Evolutionary conservation across 352 stramenopile genomes (phyloP), one percentile per base, ranked within the genome.

Genomic region (Globisporangium megalacanthum): DNA sequence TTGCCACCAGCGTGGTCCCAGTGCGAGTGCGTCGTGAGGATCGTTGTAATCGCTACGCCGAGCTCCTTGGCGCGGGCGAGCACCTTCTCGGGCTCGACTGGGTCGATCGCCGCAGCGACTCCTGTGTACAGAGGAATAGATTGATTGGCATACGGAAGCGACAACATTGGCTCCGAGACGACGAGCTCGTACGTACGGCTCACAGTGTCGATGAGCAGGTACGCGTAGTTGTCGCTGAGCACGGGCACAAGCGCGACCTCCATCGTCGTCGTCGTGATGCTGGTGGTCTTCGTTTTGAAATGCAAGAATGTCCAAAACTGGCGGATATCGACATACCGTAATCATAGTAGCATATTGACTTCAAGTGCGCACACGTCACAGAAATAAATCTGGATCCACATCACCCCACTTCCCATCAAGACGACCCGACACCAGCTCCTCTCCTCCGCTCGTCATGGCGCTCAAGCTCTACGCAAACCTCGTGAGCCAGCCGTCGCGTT

Each of bases 11-110:
- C 72, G 58, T 98, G 92, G 65, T 97, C 91, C 73, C 68, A 85
- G 70, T 98, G 92, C 52, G 81, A 88, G 67, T 98, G 92, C 0
- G 92, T 98, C 49, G 89, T 97, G 19, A 97, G 74, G 47, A 97
- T 89, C 60, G 86, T 75, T 15, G 79, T 88, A 56, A 98, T 78
- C 49, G 66, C 29, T 22, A n/a, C 10, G 46, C 46, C 20, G 46
- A 50, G 20, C 46, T 75, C 66, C 47, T 83, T 62, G 22, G 86
- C 87, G 22, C 72, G 77, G 1, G 61, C 70, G 49, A 89, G 73
- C 11, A 97, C 82, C 61, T 89, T 89, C 50, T 79, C 52, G 9
- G 88, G 76, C 44, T 97, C 86, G 11, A 95, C 91, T 0, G 91
- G 88, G 63, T 98, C 92, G 48, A 98, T 69, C 49, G 82, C 86